Base-by-base conservation (phyloP, 1,284 basidiomycete species). In the Irpex rosettiformis region DNA sequence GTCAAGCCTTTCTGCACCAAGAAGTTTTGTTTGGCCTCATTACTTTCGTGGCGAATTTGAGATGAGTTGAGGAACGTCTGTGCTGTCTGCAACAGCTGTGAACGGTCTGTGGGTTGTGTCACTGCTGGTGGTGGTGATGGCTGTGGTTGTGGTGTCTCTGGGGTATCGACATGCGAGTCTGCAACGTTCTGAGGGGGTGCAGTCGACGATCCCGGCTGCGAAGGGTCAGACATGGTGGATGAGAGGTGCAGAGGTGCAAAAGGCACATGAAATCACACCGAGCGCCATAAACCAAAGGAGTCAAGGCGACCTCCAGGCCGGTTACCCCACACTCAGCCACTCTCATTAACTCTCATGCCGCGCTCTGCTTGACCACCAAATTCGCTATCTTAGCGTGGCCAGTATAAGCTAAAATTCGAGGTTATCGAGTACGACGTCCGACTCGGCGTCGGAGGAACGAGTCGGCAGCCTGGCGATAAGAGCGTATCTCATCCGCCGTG, bases 1-100 rank as follows among this genome's bases (percentile, higher is more conserved):
- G 73, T 75, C 53, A 93, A 77, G 0, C 91, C 91, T 64, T 93
- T 90, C 65, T 91, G 89, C 0, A 66, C 65, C 13, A 94, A 78
- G 59, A 94, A 91, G 54, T 73, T 71, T 5, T 83, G 80, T 66
- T 90, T 90, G 4, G 80, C 77, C 1, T 68, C 59, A 0, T 69
- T 55, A 65, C 88, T 83, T 64, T 89, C 85, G 55, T 80, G 70
- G 13, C 78, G 75, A 40, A 89, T 78, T 66, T 88, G 83, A 3
- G 87, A 83, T 2, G 89, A 88, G 10, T 70, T 69, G 8, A 91
- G 75, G 69, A 91, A 91, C 5, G 77, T 64, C 45, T 84, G 79
- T 4, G 89, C 89, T 56, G 77, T 81, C 25, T 79, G 66, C 27
- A 91, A 63, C 5, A 91, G 76, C 49, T 84, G 80, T 57, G 69